Percentiles rank a stretch among this genome's conserved stretches.
Conservation (phyloP, 179 eudicot genomes). For the Patellifolia procumbens region DNA sequence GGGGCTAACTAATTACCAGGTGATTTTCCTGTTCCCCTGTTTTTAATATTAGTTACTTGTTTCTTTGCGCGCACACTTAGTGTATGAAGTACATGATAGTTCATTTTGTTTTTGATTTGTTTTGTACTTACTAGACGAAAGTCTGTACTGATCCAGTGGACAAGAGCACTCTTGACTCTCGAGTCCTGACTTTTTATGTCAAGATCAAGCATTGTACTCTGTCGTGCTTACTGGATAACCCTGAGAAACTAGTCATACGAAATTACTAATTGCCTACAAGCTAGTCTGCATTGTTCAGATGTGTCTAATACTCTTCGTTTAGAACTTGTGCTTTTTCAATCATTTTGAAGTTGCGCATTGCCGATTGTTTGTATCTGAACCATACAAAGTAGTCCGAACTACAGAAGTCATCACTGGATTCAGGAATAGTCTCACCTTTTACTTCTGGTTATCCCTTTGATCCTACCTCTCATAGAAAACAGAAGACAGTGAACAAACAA, state of each 20-base stretch:
- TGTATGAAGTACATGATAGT: too few species aligned
- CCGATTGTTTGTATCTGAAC: background rate
- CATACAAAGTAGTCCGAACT: background rate
- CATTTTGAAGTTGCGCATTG: background rate
- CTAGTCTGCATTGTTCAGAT: background rate
- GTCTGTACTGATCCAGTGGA: background rate
- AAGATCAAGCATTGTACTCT: background rate
- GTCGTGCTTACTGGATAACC: background rate
- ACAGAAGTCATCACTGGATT: background rate
- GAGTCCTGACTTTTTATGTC: conserved; percentile 6
- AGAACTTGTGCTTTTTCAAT: background rate
- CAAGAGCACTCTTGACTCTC: background rate
- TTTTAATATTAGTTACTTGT: background rate
- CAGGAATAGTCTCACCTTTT: background rate
- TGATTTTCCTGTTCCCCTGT: conserved; percentile 16
- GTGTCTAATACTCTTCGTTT: background rate
- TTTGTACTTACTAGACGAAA: background rate
- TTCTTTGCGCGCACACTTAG: background rate
- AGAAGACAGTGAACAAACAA: background rate
- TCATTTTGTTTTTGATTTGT: background rate
- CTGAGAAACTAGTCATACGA: background rate
- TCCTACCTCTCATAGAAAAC: background rate
- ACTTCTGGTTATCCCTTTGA: background rate
- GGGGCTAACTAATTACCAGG: conserved; percentile 84
- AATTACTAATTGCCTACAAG: background rate